Conservation (phyloP, 73 alveolate species). For the Tetrahymena malaccensis region DNA sequence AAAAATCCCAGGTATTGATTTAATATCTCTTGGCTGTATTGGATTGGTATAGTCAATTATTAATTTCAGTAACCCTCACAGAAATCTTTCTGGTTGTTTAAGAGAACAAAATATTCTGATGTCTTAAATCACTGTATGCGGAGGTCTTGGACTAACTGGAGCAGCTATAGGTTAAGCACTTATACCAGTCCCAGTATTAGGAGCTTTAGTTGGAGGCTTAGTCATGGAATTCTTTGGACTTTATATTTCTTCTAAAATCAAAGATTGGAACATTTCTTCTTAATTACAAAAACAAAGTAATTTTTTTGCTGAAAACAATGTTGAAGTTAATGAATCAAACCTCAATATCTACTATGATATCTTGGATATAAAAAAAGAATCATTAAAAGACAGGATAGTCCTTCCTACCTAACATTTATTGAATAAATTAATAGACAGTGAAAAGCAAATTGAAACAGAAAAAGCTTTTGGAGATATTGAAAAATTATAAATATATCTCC, state of each 20-base stretch:
- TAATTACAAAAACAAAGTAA: background rate
- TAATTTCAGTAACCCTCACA: background rate
- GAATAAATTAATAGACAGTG: background rate
- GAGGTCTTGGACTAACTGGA: background rate
- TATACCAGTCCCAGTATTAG: background rate
- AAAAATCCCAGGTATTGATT: background rate
- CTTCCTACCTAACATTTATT: background rate
- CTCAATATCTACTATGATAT: background rate
- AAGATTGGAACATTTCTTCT: background rate
- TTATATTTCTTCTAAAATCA: background rate
- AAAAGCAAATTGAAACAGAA: background rate
- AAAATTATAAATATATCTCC: background rate
- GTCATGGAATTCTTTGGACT: background rate
- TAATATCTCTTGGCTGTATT: background rate
- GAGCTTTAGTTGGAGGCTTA: background rate
- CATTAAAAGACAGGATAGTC: background rate
- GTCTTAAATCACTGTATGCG: background rate
- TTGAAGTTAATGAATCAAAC: background rate
- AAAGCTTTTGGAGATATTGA: background rate
- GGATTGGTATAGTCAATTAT: background rate
- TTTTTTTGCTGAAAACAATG: background rate
- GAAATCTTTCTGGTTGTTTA: background rate
- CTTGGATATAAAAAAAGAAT: background rate
- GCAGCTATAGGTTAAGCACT: background rate
- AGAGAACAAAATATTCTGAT: background rate